Conservation (phyloP, 2,329 filamentous ascomycete genomes). For the Fusarium aywerte region DNA sequence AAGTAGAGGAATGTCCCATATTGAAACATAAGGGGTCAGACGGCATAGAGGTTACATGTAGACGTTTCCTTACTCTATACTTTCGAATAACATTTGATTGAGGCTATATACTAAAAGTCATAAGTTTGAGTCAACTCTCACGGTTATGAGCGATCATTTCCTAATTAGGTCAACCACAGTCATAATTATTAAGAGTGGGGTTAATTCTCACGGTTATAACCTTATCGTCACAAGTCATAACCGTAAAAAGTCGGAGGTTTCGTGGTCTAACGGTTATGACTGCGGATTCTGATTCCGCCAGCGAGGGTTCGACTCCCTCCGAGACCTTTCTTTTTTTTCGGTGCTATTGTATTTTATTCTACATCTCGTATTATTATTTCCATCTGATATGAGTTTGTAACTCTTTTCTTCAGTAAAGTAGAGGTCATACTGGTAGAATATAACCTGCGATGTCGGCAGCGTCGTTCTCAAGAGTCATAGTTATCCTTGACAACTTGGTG, state of each 20-base stretch:
- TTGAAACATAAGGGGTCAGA: too few species aligned
- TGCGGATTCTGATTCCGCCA: not conserved
- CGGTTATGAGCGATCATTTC: not conserved
- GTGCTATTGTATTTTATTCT: too few species aligned
- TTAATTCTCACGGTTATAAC: not conserved
- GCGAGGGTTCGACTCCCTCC: not conserved
- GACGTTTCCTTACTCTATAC: too few species aligned
- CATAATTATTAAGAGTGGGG: not conserved
- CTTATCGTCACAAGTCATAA: too few species aligned
- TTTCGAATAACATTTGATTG: too few species aligned
- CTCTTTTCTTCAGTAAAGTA: not conserved
- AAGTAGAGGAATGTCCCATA: too few species aligned
- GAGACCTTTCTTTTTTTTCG: not conserved
- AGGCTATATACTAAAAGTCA: too few species aligned
- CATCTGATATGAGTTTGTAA: not conserved
- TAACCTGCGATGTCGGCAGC: constrained; percentile 23
- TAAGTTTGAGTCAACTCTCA: too few species aligned
- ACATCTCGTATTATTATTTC: not conserved
- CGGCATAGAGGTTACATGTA: too few species aligned
- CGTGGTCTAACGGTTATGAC: not conserved
- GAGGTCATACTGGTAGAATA: not conserved
- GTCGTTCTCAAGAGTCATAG: not conserved
- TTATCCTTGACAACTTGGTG: not conserved
- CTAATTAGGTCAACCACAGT: not conserved
- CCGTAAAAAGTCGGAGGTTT: not conserved